Base-by-base conservation (phyloP, 1,284 basidiomycete species). In the Heliocybe sulcata region DNA sequence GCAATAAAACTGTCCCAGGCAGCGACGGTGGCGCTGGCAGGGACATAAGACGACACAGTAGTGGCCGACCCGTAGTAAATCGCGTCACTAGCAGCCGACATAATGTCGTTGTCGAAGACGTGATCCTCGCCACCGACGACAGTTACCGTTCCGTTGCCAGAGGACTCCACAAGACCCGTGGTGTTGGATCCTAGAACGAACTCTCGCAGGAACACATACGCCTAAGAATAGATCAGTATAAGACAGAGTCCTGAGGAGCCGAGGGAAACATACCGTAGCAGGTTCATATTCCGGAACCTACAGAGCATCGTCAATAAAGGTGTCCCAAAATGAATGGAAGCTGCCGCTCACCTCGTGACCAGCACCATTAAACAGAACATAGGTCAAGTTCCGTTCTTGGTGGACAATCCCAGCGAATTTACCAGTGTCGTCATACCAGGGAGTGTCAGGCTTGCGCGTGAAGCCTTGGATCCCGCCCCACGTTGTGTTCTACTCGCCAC, bases 381-480 rank as follows among this genome's bases (percentile, higher is more conserved):
- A 69, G 19, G 67, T 65, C 53, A 65, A 57, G 47, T 62, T 62
- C 25, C 65, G 64, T 55, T 69, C 68, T 55, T 69, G 67, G 55
- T 69, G 61, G 3, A 69, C 63, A 51, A 67, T 63, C 2, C 68
- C 68, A 22, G 63, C 63, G 33, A 63, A 60, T 23, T 54, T 58
- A 14, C 65, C 66, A 6, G 55, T 51, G 53, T 68, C 66, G 49
- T 64, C 62, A 50, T 57, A 61, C 65, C 66, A 89, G 0, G 81
- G 77, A 0, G 86, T 89, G 1, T 81, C 76, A 0, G 86, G 86
- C 56, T 77, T 75, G 49, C 78, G 72, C 3, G 83, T 80, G 64
- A 89, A 89, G 2, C 87, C 87, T 65, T 82, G 84, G 45, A 82
- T 82, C 12, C 82, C 85, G 33, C 85, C 85, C 60, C 88, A 68